A percentile compares a stretch with the other conserved stretches of the same genome.
Conservation (phyloP, 768 basidiomycete genomes). For the Trametes coccinea region DNA sequence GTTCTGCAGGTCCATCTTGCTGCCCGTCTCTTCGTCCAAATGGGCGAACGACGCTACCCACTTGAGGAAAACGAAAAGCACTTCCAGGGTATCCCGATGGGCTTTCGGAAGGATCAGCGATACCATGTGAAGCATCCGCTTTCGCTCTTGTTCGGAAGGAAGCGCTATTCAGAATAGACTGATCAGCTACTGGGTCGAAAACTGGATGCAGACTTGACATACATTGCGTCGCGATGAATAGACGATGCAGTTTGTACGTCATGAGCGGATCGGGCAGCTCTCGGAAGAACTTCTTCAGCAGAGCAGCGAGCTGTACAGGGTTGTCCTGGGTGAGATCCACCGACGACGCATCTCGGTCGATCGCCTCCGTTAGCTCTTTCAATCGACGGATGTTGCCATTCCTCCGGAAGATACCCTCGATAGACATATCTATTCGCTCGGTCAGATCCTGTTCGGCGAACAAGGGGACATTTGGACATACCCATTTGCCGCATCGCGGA, state of each 20-base stretch:
- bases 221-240: slow-evolving; percentile 90
- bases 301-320: slow-evolving; percentile 93
- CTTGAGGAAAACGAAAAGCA: slow-evolving; percentile 96
- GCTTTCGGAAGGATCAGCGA: slow-evolving; percentile 86
- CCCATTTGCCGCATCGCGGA: slow-evolving; percentile 99
- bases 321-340: slow-evolving; percentile 95
- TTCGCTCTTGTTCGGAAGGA: slow-evolving; percentile 72
- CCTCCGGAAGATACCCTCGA: slow-evolving; percentile 98
- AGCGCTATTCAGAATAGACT: slow-evolving; percentile 54
- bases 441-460: not conserved
- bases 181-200: not conserved
- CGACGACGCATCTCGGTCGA: slow-evolving; percentile 90
- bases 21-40: slow-evolving; percentile 40
- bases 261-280: slow-evolving; percentile 95
- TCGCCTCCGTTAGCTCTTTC: slow-evolving; percentile 86
- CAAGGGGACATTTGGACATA: slow-evolving; percentile 40
- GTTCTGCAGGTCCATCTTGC: slow-evolving; percentile 94
- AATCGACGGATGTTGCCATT: slow-evolving; percentile 96
- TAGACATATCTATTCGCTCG: slow-evolving; percentile 80
- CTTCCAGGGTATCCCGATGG: slow-evolving; percentile 97
- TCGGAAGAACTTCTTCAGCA: slow-evolving; percentile 95
- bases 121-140: slow-evolving; percentile 81
- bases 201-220: slow-evolving; percentile 35
- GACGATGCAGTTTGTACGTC: slow-evolving; percentile 89
- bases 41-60: slow-evolving; percentile 99